Evolutionary conservation across 2,329 filamentous ascomycete genomes (phyloP).

Genomic region (Fusarium sp.): DNA sequence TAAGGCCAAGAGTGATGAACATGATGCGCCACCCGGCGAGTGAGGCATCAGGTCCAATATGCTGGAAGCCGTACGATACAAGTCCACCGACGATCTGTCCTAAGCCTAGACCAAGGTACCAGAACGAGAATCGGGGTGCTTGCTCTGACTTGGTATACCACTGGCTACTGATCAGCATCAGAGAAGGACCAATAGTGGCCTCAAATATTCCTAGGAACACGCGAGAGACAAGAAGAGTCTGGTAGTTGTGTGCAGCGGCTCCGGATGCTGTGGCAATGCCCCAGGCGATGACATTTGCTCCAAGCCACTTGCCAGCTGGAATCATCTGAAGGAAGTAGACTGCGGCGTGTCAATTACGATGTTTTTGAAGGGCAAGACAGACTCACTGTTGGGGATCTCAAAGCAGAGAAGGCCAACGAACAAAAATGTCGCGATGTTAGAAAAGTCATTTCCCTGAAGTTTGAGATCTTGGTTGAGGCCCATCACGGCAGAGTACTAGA

Average conservation of each 20-base stretch:
- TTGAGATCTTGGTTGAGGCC: constrained; percentile 66
- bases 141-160: constrained; percentile 74
- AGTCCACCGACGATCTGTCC: constrained; percentile 73
- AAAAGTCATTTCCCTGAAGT: constrained; percentile 71
- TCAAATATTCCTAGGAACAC: constrained; percentile 72
- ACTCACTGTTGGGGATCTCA: constrained; percentile 69
- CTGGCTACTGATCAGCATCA: constrained; percentile 71
- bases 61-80: constrained; percentile 72
- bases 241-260: constrained; percentile 66
- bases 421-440: constrained; percentile 71
- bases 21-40: constrained; percentile 77
- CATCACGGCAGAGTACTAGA: constrained; percentile 75
- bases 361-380: no score
- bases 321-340: constrained; percentile 70
- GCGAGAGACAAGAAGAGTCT: constrained; percentile 65
- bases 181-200: constrained; percentile 69
- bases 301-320: constrained; percentile 72
- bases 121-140: constrained; percentile 69
- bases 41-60: constrained; percentile 63
- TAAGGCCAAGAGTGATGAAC: constrained; percentile 75
- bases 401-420: constrained; percentile 72
- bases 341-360: constrained; percentile 34
- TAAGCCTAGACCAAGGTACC: constrained; percentile 71
- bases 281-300: constrained; percentile 69
- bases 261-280: constrained; percentile 67